phyloP scores from a whole-genome alignment of 345 rosid genomes.

The Populus alba region DNA sequence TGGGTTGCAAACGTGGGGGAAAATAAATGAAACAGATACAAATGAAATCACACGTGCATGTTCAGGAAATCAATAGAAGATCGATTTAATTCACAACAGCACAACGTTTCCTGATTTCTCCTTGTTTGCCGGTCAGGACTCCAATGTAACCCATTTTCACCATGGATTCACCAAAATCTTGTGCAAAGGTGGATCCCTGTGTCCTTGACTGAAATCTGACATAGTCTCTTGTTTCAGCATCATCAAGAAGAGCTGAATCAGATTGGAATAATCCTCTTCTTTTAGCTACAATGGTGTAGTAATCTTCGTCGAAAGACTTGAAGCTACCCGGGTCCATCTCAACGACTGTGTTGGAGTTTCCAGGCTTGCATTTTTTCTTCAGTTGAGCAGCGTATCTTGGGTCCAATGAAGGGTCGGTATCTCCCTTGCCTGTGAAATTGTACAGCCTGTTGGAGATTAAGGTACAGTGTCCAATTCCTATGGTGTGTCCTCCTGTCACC shows the following conservation, averaged over 20 bases:
- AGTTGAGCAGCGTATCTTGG: constrained; percentile 36
- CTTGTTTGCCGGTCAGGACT: constrained; percentile 22
- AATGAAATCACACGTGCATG: background rate
- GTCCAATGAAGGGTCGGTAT: constrained; percentile 56
- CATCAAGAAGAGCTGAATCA: constrained; percentile 59
- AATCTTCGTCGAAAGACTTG: constrained; percentile 45
- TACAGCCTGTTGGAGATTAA: constrained; percentile 37
- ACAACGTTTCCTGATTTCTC: constrained; percentile 23
- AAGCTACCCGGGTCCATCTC: constrained; percentile 71
- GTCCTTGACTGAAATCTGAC: constrained; percentile 27
- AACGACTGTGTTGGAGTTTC: constrained; percentile 23
- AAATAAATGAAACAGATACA: no score
- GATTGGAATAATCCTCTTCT: constrained; percentile 56
- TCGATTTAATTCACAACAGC: constrained; percentile 8
- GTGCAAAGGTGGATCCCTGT: constrained; percentile 32
- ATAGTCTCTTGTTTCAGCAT: constrained; percentile 37
- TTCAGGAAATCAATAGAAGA: background rate
- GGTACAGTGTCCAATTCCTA: constrained; percentile 49
- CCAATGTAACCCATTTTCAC: constrained; percentile 13
- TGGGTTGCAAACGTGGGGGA: no score
- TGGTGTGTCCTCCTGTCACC: constrained; percentile 53
- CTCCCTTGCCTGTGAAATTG: constrained; percentile 61
- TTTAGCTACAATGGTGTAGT: constrained; percentile 40
- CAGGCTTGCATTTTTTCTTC: constrained; percentile 49
- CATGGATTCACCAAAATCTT: constrained; percentile 19